These are phyloP conservation scores for Pseudofabraea citricarpa DNA, from an alignment of 2,329 filamentous ascomycete genomes.

Conservation along the genomic window DNA sequence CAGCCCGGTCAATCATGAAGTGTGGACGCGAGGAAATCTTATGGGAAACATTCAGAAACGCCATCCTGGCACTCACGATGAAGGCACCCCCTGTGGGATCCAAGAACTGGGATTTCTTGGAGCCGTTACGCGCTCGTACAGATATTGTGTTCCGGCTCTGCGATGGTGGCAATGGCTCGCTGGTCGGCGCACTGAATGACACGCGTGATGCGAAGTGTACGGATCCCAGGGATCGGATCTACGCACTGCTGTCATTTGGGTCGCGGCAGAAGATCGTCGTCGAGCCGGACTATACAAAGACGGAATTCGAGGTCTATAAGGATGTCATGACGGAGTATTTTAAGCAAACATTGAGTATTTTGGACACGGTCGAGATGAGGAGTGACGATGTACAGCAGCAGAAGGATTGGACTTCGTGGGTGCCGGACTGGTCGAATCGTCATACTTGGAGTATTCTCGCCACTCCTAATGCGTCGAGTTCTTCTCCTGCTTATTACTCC, in stretches of 20 bases:
- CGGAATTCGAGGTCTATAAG: conserved; percentile 3
- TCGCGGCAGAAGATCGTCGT: not conserved
- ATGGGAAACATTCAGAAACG: conserved; percentile 3
- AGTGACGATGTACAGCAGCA: not conserved
- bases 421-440: not conserved
- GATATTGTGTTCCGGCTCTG: not conserved
- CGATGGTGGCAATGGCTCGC: not conserved
- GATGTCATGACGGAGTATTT: not conserved
- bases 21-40: conserved; percentile 3
- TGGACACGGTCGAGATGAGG: not conserved
- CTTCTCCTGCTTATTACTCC: not conserved
- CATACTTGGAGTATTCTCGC: no score
- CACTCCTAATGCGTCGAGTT: not conserved
- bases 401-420: not conserved
- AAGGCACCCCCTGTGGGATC: no score
- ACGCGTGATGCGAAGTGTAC: not conserved
- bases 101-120: no score
- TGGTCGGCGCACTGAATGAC: not conserved
- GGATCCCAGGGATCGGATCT: conserved; percentile 9
- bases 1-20: conserved; percentile 1
- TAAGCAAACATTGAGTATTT: no score
- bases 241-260: conserved; percentile 2
- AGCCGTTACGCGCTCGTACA: no score
- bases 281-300: conserved; percentile 5
- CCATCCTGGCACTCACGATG: not conserved